A percentile compares a stretch with the other conserved stretches of the same genome.
phyloP scores from a whole-genome alignment of 257 asterid genomes.

The Penstemon barbatus region DNA sequence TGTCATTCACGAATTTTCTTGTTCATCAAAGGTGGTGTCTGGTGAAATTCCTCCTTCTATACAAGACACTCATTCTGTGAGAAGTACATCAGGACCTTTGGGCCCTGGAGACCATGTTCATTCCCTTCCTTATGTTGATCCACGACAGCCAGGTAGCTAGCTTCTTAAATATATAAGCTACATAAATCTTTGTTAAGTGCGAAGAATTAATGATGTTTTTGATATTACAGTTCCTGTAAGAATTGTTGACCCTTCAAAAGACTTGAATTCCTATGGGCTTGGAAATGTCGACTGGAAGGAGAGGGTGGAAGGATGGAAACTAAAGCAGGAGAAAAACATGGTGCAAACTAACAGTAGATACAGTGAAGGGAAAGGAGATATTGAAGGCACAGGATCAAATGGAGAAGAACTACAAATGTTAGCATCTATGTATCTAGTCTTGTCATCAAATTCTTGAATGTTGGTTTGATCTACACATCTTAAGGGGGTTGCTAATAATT shows the following conservation, averaged over 20 bases:
- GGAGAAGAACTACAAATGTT: conserved; percentile 79
- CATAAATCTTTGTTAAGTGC: not conserved
- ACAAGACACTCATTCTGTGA: conserved; percentile 75
- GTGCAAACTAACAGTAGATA: conserved; percentile 48
- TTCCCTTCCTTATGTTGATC: conserved; percentile 80
- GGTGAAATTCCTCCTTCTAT: conserved; percentile 79
- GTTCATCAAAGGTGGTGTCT: conserved; percentile 47
- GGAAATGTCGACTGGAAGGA: conserved; percentile 97
- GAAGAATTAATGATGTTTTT: conserved; percentile 18
- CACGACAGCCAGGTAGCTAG: conserved; percentile 80
- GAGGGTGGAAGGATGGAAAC: conserved; percentile 87
- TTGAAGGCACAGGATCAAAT: conserved; percentile 74
- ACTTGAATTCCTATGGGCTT: conserved; percentile 79
- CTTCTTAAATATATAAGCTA: not conserved
- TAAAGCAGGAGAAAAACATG: conserved; percentile 67
- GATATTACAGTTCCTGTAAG: conserved; percentile 76
- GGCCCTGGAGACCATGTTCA: conserved; percentile 84
- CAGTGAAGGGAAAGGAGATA: conserved; percentile 63
- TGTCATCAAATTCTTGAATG: not conserved
- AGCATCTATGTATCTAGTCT: conserved; percentile 27
- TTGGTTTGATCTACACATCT: conserved; percentile 5
- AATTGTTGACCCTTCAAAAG: conserved; percentile 77
- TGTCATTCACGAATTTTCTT: not conserved
- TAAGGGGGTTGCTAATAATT: conserved; percentile 22
- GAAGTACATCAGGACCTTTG: conserved; percentile 96